A percentile compares a stretch with the other conserved stretches of the same genome.
Evolutionary conservation across 345 rosid genomes (phyloP).

Genomic region (Linum lewisii): DNA sequence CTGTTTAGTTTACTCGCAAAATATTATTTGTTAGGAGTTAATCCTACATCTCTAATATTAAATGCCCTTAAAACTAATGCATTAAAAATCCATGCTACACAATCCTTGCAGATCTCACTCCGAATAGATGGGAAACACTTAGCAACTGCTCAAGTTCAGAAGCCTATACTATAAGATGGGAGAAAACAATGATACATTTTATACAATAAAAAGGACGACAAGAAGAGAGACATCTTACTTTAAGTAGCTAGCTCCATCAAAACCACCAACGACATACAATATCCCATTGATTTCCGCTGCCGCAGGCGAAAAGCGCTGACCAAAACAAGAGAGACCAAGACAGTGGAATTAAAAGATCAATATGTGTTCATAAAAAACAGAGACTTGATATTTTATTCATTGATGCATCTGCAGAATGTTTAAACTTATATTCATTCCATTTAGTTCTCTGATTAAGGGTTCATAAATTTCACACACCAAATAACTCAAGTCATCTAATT

Average conservation of each 20-base stretch:
- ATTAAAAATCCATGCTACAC: no score
- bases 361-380: background rate
- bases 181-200: no score
- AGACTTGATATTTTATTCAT: background rate
- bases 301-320: conserved; percentile 70
- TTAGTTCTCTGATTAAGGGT: background rate
- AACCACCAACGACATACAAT: conserved; percentile 74
- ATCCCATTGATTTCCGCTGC: conserved; percentile 51
- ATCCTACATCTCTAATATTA: no score
- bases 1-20: no score
- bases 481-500: no score
- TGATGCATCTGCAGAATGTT: background rate
- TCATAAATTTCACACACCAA: no score
- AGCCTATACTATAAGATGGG: no score
- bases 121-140: no score
- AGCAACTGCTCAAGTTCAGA: no score
- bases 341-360: background rate
- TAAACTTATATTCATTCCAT: background rate
- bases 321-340: conserved; percentile 10
- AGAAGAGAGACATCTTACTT: conserved; percentile 33
- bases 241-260: conserved; percentile 37
- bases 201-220: background rate
- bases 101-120: no score
- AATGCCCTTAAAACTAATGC: no score
- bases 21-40: no score